phyloP scores from a whole-genome alignment of 257 asterid species.

The Petunia secreta region DNA sequence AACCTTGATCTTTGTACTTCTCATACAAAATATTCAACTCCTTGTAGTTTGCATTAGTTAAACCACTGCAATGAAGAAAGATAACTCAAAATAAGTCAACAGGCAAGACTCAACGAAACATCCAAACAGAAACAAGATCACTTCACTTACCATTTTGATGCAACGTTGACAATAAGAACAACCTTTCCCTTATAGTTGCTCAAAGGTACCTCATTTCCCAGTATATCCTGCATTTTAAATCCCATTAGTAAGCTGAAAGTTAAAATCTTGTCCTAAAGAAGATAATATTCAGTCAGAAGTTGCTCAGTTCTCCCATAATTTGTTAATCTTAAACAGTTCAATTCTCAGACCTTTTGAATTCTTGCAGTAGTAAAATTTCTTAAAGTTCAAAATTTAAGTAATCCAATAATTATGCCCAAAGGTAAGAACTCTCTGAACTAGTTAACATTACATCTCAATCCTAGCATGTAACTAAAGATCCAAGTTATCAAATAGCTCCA shows the following conservation, averaged over 20 bases:
- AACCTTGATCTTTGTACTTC: slow-evolving; percentile 82
- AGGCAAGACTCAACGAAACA: slow-evolving; percentile 5
- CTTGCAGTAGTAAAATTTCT: neutral
- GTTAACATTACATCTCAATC: neutral
- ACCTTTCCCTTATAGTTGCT: slow-evolving; percentile 77
- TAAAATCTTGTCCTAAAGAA: neutral
- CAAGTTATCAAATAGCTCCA: neutral
- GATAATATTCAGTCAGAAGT: neutral
- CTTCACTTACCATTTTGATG: slow-evolving; percentile 72
- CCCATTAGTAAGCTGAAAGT: slow-evolving; percentile 14
- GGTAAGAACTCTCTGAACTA: neutral
- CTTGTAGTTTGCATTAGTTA: slow-evolving; percentile 78
- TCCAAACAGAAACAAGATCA: neutral
- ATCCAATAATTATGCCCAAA: neutral
- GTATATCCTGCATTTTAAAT: slow-evolving; percentile 60
- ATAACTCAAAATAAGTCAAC: neutral
- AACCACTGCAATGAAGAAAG: slow-evolving; percentile 50
- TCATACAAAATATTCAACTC: slow-evolving; percentile 73
- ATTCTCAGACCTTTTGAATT: neutral
- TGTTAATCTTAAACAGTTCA: neutral
- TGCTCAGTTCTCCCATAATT: neutral
- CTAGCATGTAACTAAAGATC: neutral
- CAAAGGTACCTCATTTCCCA: slow-evolving; percentile 71
- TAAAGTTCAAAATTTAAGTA: neutral
- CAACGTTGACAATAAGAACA: slow-evolving; percentile 79